phyloP scores from a whole-genome alignment of 2,329 filamentous ascomycete species.

The Raffaelea ambrosiae region DNA sequence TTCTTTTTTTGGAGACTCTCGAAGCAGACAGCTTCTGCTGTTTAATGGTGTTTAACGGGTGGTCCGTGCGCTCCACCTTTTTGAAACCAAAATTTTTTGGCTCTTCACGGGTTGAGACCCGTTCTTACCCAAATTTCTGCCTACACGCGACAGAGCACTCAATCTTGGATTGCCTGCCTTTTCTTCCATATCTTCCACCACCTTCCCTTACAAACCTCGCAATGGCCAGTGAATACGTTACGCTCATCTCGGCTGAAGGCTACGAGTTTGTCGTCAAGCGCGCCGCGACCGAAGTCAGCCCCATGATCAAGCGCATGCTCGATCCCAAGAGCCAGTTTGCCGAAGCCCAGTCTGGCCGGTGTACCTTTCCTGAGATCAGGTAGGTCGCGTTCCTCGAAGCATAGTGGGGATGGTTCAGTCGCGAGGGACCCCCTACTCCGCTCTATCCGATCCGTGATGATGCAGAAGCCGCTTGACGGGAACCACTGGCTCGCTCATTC shows the following conservation, averaged over 20 bases:
- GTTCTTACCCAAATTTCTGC: too few relatives aligned
- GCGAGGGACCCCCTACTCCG: background rate
- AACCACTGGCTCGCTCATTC: conserved; percentile 6
- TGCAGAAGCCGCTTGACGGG: conserved; percentile 13
- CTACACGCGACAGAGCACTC: too few relatives aligned
- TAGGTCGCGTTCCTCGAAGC: conserved; percentile 29
- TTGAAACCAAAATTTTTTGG: background rate
- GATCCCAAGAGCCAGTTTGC: conserved; percentile 58
- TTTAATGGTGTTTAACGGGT: background rate
- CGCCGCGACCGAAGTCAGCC: conserved; percentile 61
- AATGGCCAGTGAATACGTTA: conserved; percentile 58
- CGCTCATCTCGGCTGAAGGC: conserved; percentile 65
- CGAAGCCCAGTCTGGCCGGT: conserved; percentile 57
- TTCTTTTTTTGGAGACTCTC: too few relatives aligned
- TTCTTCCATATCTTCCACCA: conserved; percentile 7
- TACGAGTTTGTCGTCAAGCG: conserved; percentile 70
- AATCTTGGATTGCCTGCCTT: too few relatives aligned
- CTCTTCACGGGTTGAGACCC: too few relatives aligned
- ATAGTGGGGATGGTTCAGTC: background rate
- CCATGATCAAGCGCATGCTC: conserved; percentile 66
- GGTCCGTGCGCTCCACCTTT: background rate
- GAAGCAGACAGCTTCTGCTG: too few relatives aligned
- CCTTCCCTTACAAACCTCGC: background rate
- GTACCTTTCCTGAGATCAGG: conserved; percentile 66
- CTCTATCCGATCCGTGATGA: conserved; percentile 21